These are phyloP conservation scores for Uronychia binucleata DNA, from an alignment of 73 alveolate species.

Conservation along the genomic window DNA sequence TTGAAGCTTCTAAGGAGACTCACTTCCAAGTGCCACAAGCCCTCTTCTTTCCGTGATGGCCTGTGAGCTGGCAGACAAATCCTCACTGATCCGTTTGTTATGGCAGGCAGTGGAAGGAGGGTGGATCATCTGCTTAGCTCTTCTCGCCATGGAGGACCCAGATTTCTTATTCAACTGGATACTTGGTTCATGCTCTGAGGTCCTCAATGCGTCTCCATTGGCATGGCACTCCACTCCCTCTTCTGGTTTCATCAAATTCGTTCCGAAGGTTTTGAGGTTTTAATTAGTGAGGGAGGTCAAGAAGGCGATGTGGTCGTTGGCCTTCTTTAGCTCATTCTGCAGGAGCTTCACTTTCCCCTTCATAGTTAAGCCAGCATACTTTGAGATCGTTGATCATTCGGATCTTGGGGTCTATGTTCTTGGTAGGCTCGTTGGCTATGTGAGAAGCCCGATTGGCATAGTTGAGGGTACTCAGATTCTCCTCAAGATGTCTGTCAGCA, in stretches of 20 bases:
- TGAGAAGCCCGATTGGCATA: conserved; percentile 94
- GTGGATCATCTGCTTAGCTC: neutral
- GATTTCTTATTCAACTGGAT: neutral
- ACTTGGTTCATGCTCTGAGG: neutral
- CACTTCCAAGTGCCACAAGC: neutral
- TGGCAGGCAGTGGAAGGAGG: neutral
- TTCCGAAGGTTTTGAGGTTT: neutral
- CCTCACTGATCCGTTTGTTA: neutral
- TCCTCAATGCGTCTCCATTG: neutral
- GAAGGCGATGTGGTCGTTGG: neutral
- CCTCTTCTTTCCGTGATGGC: neutral
- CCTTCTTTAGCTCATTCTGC: conserved; percentile 1
- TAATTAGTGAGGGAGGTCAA: conserved; percentile 1
- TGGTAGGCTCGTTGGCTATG: conserved; percentile 83
- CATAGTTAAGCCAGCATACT: conserved; percentile 4
- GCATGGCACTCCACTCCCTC: neutral
- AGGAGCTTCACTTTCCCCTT: conserved; percentile 34
- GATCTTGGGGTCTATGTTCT: conserved; percentile 88
- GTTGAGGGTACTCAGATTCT: conserved; percentile 85
- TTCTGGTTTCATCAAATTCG: neutral
- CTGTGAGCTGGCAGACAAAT: neutral
- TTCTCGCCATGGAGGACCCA: neutral
- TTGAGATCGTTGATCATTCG: conserved; percentile 68
- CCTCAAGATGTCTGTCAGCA: conserved; percentile 82
- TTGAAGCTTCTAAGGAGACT: neutral